Evolutionary conservation across 495 filamentous ascomycete genomes (phyloP).

Genomic region (Monascus purpureus): DNA sequence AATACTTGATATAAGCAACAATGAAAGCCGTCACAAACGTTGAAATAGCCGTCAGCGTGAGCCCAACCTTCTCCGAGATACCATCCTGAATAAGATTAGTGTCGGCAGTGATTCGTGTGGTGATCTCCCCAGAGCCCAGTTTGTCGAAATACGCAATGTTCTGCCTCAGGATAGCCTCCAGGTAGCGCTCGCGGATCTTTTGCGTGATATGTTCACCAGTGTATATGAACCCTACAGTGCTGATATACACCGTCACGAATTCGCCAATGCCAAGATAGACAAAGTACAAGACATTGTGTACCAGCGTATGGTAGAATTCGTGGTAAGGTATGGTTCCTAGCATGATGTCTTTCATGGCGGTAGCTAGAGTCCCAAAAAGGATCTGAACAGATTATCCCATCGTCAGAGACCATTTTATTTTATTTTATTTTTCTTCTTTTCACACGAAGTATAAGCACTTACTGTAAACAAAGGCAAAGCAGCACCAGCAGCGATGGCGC

Average conservation of each 20-base stretch:
- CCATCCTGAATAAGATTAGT: conserved; percentile 82
- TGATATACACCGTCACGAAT: conserved; percentile 67
- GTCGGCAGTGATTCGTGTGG: conserved; percentile 82
- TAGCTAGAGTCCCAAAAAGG: conserved; percentile 64
- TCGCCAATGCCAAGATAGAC: conserved; percentile 81
- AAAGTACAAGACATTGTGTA: conserved; percentile 67
- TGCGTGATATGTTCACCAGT: conserved; percentile 77
- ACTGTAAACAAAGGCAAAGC: conserved; percentile 81
- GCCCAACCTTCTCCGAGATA: conserved; percentile 71
- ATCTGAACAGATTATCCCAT: too few relatives aligned
- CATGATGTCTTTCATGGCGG: conserved; percentile 54
- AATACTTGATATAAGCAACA: conserved; percentile 74
- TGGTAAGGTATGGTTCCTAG: conserved; percentile 26
- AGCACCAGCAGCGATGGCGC: conserved; percentile 65
- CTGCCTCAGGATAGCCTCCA: conserved; percentile 70
- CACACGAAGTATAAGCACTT: conserved; percentile 6
- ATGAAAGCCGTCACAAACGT: conserved; percentile 83
- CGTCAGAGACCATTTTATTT: too few relatives aligned
- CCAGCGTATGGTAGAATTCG: conserved; percentile 46
- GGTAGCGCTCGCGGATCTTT: conserved; percentile 75
- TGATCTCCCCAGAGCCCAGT: conserved; percentile 82
- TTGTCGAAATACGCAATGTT: conserved; percentile 92
- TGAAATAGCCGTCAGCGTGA: conserved; percentile 58
- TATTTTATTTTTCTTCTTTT: too few relatives aligned
- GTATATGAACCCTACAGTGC: conserved; percentile 85